Conservation (phyloP, 78 protist genomes). For the Polysphondylium violaceum region DNA sequence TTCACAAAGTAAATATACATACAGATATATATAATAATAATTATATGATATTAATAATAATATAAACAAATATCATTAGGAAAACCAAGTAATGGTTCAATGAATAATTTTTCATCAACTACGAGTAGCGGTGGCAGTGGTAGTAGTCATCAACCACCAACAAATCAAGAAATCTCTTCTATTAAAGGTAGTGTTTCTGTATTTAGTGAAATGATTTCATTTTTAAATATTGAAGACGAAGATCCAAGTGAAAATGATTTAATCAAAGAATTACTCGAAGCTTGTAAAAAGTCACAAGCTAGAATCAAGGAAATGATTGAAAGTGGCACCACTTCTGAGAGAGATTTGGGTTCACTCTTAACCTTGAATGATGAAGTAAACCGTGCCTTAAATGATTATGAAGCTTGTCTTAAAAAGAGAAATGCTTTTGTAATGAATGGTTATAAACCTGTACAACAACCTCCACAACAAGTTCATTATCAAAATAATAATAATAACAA, state of each 20-base stretch:
- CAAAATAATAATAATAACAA: neutral
- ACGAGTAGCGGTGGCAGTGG: neutral
- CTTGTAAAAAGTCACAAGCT: slow-evolving; percentile 27
- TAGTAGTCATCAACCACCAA: slow-evolving; percentile 2
- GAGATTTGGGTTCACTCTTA: slow-evolving; percentile 21
- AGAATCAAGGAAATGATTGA: slow-evolving; percentile 48
- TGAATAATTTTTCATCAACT: neutral
- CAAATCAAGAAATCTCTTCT: slow-evolving; percentile 54
- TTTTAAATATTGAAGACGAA: slow-evolving; percentile 65
- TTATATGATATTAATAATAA: neutral
- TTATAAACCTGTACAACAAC: slow-evolving; percentile 27
- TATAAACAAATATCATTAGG: too few relatives aligned
- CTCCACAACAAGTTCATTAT: neutral
- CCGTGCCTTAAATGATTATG: slow-evolving; percentile 46
- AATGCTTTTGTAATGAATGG: slow-evolving; percentile 51
- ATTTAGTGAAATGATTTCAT: slow-evolving; percentile 55
- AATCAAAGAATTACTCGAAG: slow-evolving; percentile 37
- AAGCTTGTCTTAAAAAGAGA: slow-evolving; percentile 14
- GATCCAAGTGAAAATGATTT: slow-evolving; percentile 55
- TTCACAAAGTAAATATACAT: neutral
- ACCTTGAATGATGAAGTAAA: slow-evolving; percentile 45
- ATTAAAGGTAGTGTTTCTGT: slow-evolving; percentile 57
- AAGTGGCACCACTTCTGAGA: slow-evolving; percentile 34
- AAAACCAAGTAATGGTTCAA: neutral
- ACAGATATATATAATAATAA: too few relatives aligned